Evolutionary conservation across 805 yeast genomes (phyloP).

Genomic region (Zygosaccharomyces bisporus): DNA sequence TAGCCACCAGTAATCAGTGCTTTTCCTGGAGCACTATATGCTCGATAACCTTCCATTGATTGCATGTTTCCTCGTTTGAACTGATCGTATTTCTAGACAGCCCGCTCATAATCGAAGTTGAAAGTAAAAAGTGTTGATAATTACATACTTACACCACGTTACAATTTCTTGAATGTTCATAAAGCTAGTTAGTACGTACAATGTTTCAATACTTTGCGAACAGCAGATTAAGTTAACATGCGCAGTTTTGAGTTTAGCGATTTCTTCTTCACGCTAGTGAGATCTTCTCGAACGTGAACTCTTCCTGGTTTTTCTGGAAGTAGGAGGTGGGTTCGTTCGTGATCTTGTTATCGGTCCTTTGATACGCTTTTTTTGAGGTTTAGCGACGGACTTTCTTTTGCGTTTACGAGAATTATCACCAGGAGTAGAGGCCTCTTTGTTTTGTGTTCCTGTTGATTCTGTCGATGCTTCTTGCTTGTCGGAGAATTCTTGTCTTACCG

Average conservation of each 20-base stretch:
- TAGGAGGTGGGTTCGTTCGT: not conserved
- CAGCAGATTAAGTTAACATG: too few species aligned
- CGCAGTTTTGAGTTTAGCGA: too few species aligned
- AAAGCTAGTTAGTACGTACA: conserved; percentile 1
- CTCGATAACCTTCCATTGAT: conserved; percentile 29
- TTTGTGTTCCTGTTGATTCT: not conserved
- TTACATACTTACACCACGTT: conserved; percentile 1
- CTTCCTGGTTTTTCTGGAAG: not conserved
- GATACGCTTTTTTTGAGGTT: not conserved
- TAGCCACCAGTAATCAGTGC: conserved; percentile 95
- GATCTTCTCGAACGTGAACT: not conserved
- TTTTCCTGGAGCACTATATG: conserved; percentile 93
- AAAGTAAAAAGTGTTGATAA: conserved; percentile 3
- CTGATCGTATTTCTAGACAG: not conserved
- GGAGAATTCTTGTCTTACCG: too few species aligned
- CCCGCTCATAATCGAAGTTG: not conserved
- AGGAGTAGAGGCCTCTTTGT: not conserved
- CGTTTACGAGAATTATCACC: not conserved
- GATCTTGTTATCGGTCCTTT: not conserved
- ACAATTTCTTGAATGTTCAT: not conserved
- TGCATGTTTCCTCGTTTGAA: not conserved
- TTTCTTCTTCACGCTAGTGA: not conserved
- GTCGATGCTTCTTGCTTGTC: not conserved
- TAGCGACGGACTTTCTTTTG: not conserved
- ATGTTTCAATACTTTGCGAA: not conserved